phyloP scores from a whole-genome alignment of 441 rosid species.

The Eutrema salsugineum region DNA sequence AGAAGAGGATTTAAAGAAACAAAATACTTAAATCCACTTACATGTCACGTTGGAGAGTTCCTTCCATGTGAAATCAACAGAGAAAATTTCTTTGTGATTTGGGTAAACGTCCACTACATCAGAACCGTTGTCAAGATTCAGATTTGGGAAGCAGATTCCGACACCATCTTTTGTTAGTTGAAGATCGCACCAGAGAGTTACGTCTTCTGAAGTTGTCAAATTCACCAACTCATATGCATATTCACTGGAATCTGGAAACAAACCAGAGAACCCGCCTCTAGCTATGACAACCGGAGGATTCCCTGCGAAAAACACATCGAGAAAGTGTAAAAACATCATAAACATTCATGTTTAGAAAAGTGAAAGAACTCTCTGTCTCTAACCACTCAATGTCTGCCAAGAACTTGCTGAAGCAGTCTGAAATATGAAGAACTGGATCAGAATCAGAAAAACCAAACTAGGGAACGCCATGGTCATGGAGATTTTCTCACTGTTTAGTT shows the following conservation, averaged over 20 bases:
- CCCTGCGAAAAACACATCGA: slow-evolving; percentile 43
- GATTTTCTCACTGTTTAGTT: neutral
- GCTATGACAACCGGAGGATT: slow-evolving; percentile 63
- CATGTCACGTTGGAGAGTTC: slow-evolving; percentile 33
- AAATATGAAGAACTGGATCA: slow-evolving; percentile 20
- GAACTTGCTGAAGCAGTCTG: slow-evolving; percentile 22
- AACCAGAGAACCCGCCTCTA: slow-evolving; percentile 83
- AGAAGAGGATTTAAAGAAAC: neutral
- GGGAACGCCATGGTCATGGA: slow-evolving; percentile 6
- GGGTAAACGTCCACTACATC: slow-evolving; percentile 27
- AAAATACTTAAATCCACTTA: slow-evolving; percentile 34
- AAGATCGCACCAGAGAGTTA: slow-evolving; percentile 72
- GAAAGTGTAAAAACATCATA: neutral
- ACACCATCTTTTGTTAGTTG: slow-evolving; percentile 74
- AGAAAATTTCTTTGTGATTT: slow-evolving; percentile 46
- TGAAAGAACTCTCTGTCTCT: slow-evolving; percentile 1
- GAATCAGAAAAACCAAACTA: slow-evolving; percentile 1
- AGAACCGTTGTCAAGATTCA: slow-evolving; percentile 54
- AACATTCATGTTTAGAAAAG: neutral
- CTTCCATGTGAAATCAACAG: slow-evolving; percentile 49
- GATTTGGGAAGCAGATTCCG: slow-evolving; percentile 68
- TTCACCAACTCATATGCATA: slow-evolving; percentile 41
- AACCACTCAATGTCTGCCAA: slow-evolving; percentile 28
- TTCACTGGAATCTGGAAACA: slow-evolving; percentile 58
- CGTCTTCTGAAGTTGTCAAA: slow-evolving; percentile 25